Conservation (phyloP, 441 rosid genomes). For the Viola pubescens region DNA sequence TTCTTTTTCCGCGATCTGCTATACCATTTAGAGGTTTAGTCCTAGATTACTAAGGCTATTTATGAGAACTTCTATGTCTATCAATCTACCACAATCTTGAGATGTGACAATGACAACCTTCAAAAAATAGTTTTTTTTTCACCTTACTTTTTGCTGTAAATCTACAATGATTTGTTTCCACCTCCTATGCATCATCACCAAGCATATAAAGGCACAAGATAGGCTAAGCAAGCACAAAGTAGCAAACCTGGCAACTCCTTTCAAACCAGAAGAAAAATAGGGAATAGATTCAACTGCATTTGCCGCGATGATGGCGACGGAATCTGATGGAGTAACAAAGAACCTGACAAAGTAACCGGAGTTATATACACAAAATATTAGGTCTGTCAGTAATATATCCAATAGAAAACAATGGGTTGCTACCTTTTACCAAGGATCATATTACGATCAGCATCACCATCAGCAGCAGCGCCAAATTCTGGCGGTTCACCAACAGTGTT, state of each 20-base stretch:
- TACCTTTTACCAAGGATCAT: conserved; percentile 99
- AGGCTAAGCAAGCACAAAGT: conserved; percentile 10
- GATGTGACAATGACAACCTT: no score
- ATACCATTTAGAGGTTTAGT: no score
- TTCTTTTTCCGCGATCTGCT: no score
- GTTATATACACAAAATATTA: conserved; percentile 6
- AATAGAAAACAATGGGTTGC: neutral
- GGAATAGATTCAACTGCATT: conserved; percentile 87
- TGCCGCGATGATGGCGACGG: conserved; percentile 96
- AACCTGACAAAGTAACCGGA: conserved; percentile 42
- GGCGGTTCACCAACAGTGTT: conserved; percentile 55
- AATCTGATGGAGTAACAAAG: conserved; percentile 97
- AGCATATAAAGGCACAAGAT: conserved; percentile 2
- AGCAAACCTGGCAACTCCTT: conserved; percentile 94
- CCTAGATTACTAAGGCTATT: no score
- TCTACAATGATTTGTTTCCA: no score
- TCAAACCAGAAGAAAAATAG: conserved; percentile 82
- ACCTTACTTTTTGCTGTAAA: no score
- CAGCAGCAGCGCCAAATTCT: conserved; percentile 99
- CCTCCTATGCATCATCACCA: no score
- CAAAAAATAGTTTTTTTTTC: no score
- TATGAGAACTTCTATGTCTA: no score
- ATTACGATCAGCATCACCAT: conserved; percentile 99
- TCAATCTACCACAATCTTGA: no score
- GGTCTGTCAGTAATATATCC: conserved; percentile 5